Conservation (phyloP, 192 early-diverging fungal species). For the Backusella circina region DNA sequence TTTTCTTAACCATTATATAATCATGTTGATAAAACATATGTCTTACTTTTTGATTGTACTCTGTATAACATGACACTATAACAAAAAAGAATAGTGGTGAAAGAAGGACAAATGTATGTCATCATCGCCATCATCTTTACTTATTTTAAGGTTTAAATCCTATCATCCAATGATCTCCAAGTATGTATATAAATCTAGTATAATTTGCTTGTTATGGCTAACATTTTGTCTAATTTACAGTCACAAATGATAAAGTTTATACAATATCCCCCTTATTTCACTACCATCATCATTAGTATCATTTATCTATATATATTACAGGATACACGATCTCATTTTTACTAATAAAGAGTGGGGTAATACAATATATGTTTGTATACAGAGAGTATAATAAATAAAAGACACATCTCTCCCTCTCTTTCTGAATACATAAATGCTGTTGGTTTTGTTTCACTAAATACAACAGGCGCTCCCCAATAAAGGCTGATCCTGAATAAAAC, state of each 20-base stretch:
- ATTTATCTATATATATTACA: neutral
- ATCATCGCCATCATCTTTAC: neutral
- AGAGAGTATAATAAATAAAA: too few relatives aligned
- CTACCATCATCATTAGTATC: neutral
- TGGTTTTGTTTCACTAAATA: neutral
- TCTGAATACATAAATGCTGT: neutral
- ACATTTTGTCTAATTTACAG: neutral
- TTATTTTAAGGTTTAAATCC: neutral
- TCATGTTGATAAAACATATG: too few relatives aligned
- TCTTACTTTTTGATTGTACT: neutral
- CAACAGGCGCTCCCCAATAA: too few relatives aligned
- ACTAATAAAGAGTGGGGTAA: neutral
- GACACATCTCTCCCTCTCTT: too few relatives aligned
- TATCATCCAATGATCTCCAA: neutral
- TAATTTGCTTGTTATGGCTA: slow-evolving; percentile 1
- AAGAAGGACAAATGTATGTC: too few relatives aligned
- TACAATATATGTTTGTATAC: neutral
- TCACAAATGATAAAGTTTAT: neutral
- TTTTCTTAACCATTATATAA: too few relatives aligned
- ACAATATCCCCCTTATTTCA: neutral
- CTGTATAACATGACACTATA: neutral
- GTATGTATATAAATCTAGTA: neutral
- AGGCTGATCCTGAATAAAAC: too few relatives aligned
- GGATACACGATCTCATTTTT: neutral
- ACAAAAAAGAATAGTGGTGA: too few relatives aligned